Evolutionary conservation across 805 yeast species (phyloP).

Genomic region (Metschnikowia vanudenii): DNA sequence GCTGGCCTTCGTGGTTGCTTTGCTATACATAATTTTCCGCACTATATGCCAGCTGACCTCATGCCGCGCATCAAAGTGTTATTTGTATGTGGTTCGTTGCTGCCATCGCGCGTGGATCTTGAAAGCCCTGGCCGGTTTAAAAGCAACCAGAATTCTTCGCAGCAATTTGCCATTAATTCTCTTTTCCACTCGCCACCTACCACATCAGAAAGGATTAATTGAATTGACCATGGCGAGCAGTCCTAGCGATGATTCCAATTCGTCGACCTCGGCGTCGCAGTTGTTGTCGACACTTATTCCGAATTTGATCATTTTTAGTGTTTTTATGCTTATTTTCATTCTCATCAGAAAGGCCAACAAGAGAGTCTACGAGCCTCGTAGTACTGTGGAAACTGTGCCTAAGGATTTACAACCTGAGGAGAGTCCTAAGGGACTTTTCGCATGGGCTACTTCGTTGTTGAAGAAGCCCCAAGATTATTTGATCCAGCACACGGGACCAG

Average conservation of each 20-base stretch:
- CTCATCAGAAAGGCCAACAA: slow-evolving; percentile 41
- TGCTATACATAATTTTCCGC: neutral
- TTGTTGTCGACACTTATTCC: slow-evolving; percentile 49
- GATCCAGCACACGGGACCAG: slow-evolving; percentile 69
- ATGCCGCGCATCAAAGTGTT: slow-evolving; percentile 5
- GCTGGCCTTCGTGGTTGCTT: slow-evolving; percentile 4
- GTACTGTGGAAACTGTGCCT: slow-evolving; percentile 46
- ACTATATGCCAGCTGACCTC: neutral
- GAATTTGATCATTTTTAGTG: slow-evolving; percentile 39
- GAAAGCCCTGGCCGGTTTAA: slow-evolving; percentile 1
- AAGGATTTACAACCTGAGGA: slow-evolving; percentile 43
- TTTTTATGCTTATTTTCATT: slow-evolving; percentile 42
- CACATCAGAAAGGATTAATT: neutral
- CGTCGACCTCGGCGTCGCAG: slow-evolving; percentile 45
- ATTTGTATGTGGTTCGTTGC: slow-evolving; percentile 5
- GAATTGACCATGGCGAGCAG: slow-evolving; percentile 6
- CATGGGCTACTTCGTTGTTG: slow-evolving; percentile 55
- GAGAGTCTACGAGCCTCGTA: slow-evolving; percentile 55
- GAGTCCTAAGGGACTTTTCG: slow-evolving; percentile 44
- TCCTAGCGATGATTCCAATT: neutral
- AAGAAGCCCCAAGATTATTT: slow-evolving; percentile 58
- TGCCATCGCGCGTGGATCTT: slow-evolving; percentile 9
- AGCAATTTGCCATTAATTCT: neutral
- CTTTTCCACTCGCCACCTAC: neutral
- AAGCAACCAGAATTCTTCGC: neutral